Conservation (phyloP, 306 rosid genomes). For the Glycyrrhiza uralensis region DNA sequence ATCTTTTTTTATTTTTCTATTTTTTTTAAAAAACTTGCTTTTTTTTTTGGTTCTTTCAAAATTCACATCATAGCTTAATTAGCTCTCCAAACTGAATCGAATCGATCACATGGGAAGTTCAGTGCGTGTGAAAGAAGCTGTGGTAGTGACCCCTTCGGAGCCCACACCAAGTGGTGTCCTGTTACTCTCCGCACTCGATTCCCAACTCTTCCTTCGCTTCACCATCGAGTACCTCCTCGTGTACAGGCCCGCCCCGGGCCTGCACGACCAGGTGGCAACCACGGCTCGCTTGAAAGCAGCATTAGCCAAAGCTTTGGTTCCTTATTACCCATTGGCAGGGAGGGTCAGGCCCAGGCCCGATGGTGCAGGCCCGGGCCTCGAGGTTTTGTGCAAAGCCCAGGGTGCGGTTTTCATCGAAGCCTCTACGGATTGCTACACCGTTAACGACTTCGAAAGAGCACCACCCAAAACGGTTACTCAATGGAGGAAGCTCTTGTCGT, state of each 20-base stretch:
- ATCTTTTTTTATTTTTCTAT: background rate
- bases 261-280: slow-evolving; percentile 28
- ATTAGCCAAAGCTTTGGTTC: slow-evolving; percentile 58
- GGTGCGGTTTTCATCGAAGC: slow-evolving; percentile 80
- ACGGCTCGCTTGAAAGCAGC: slow-evolving; percentile 48
- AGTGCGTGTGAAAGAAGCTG: slow-evolving; percentile 57
- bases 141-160: slow-evolving; percentile 56
- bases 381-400: slow-evolving; percentile 65
- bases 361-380: slow-evolving; percentile 47
- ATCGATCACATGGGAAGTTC: slow-evolving; percentile 45
- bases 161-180: slow-evolving; percentile 61
- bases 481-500: slow-evolving; percentile 65
- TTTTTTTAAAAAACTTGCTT: background rate
- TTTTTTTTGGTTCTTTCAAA: background rate
- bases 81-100: no score
- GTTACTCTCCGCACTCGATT: slow-evolving; percentile 68
- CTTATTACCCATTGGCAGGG: slow-evolving; percentile 71
- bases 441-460: slow-evolving; percentile 51
- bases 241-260: slow-evolving; percentile 37
- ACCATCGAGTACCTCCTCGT: slow-evolving; percentile 70
- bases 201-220: slow-evolving; percentile 90
- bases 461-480: slow-evolving; percentile 53
- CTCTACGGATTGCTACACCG: slow-evolving; percentile 32
- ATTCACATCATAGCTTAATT: no score
- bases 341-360: slow-evolving; percentile 45